Base-by-base conservation (phyloP, 179 eudicot genomes). In the Sideroxylon spinosum region DNA sequence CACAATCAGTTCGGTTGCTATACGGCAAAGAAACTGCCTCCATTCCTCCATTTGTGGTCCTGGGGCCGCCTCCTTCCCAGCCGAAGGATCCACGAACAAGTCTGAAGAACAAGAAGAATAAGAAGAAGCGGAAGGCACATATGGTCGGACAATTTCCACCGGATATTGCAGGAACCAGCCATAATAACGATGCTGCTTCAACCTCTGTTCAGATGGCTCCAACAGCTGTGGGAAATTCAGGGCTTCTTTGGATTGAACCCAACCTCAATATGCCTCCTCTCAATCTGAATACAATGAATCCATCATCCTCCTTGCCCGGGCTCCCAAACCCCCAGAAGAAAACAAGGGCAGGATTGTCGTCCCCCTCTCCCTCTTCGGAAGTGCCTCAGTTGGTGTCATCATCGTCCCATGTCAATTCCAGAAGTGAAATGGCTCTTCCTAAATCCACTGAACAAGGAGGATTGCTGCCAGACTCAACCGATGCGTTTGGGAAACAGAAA, bases 21-120 rank as follows among this genome's bases (percentile, higher is more conserved):
- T 95, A 91, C 73, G 92, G 93, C 29, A 89, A 88, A 78, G 90
- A 88, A 56, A 81, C 87, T 62, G 83, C 97, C 29, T 78, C 86
- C 53, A 88, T 95, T 79, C 99, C 99, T 50, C 97, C 99, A 14
- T 95, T 95, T 84, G 75, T 89, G 14, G 85, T 83, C 60, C 99
- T 92, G 0, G 94, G 91, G 4, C 93, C 90, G 19, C 93, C 90
- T 65, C 98, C 91, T 70, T 78, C 88, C 22, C 90, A 81, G 68
- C 99, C 99, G 10, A 88, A 83, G 84, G 99, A 95, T 73, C 99
- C 99, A 50, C 83, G 95, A 67, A 86, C 79, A 81, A 86, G 52
- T 20, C 73, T 84, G 75, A 90, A 83, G 82, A 91, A 81, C 76
- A 91, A 85, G 80, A 88, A 81, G 80, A 94, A 86, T 79, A 88